A percentile compares a stretch with the other conserved stretches of the same genome.
These are phyloP conservation scores for Penicillium goetzii DNA, from an alignment of 495 filamentous ascomycete species.

Conservation along the genomic window DNA sequence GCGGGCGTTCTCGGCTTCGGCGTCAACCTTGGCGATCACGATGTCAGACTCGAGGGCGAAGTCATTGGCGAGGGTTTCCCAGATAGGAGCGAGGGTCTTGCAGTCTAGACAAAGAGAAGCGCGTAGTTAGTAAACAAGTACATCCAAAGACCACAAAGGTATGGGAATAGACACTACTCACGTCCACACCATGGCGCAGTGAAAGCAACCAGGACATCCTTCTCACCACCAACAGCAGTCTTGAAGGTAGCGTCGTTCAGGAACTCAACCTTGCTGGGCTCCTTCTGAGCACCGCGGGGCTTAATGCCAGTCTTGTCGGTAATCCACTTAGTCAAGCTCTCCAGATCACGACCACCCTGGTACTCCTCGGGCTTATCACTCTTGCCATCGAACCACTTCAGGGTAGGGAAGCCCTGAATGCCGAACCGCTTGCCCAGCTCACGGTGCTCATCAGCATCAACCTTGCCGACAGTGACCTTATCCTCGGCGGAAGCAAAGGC, in stretches of 20 bases:
- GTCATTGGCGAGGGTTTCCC: slow-evolving; percentile 84
- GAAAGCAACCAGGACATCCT: slow-evolving; percentile 93
- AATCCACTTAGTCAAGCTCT: slow-evolving; percentile 80
- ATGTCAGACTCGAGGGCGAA: slow-evolving; percentile 77
- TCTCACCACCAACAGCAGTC: slow-evolving; percentile 76
- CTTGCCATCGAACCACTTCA: slow-evolving; percentile 99
- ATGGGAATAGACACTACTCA: slow-evolving; percentile 55
- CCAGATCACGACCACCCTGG: slow-evolving; percentile 82
- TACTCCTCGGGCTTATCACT: slow-evolving; percentile 86
- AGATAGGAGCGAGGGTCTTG: slow-evolving; percentile 89
- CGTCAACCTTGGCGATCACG: slow-evolving; percentile 91
- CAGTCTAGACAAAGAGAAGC: slow-evolving; percentile 67
- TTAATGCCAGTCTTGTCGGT: slow-evolving; percentile 85
- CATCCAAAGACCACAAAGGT: not conserved
- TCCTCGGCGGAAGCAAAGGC: slow-evolving; percentile 73
- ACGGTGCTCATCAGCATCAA: slow-evolving; percentile 90
- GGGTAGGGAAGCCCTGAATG: slow-evolving; percentile 91
- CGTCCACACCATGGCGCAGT: slow-evolving; percentile 97
- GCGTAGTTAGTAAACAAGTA: slow-evolving; percentile 27
- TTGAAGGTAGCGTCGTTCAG: slow-evolving; percentile 81
- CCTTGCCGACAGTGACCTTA: slow-evolving; percentile 90
- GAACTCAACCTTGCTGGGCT: slow-evolving; percentile 74
- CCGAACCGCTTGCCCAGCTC: slow-evolving; percentile 81
- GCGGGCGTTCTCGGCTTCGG: slow-evolving; percentile 83
- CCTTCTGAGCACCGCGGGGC: slow-evolving; percentile 69